A percentile compares a stretch with the other conserved stretches of the same genome.
Evolutionary conservation across 2,329 filamentous ascomycete genomes (phyloP).

Genomic region (Ustulina deusta): DNA sequence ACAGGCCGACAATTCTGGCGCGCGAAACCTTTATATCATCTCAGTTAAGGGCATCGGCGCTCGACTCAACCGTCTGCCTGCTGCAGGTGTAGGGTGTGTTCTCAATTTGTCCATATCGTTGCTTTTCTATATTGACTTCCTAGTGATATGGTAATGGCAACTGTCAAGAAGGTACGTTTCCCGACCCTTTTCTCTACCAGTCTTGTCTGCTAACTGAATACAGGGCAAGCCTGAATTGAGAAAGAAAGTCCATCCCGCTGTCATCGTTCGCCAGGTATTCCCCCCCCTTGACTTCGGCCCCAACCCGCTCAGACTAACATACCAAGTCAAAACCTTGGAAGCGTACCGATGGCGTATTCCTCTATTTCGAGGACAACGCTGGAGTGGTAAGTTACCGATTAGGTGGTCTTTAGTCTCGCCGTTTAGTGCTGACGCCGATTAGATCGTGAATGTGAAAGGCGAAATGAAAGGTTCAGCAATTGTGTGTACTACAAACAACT

Average conservation of each 20-base stretch:
- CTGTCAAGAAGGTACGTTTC: conserved; percentile 40
- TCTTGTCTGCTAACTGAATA: neutral
- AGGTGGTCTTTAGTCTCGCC: neutral
- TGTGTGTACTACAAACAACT: neutral
- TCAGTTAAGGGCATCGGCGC: conserved; percentile 42
- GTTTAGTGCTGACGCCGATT: neutral
- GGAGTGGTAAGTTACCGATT: conserved; percentile 84
- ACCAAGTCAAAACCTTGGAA: conserved; percentile 71
- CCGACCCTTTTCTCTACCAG: neutral
- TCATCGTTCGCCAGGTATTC: conserved; percentile 89
- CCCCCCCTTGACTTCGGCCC: neutral
- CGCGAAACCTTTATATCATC: conserved; percentile 38
- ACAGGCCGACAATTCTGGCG: conserved; percentile 34
- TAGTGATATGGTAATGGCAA: conserved; percentile 45
- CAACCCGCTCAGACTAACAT: conserved; percentile 13
- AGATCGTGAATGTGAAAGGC: conserved; percentile 9
- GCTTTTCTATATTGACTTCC: conserved; percentile 8
- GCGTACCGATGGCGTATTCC: conserved; percentile 96
- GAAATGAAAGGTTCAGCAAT: conserved; percentile 12
- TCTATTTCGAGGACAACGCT: conserved; percentile 99
- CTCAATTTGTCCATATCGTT: neutral
- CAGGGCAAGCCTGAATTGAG: conserved; percentile 96
- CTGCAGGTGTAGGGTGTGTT: conserved; percentile 37
- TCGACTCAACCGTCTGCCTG: conserved; percentile 42
- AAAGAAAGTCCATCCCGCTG: conserved; percentile 99